phyloP scores from a whole-genome alignment of 495 filamentous ascomycete genomes.

The Aspergillus leporis region DNA sequence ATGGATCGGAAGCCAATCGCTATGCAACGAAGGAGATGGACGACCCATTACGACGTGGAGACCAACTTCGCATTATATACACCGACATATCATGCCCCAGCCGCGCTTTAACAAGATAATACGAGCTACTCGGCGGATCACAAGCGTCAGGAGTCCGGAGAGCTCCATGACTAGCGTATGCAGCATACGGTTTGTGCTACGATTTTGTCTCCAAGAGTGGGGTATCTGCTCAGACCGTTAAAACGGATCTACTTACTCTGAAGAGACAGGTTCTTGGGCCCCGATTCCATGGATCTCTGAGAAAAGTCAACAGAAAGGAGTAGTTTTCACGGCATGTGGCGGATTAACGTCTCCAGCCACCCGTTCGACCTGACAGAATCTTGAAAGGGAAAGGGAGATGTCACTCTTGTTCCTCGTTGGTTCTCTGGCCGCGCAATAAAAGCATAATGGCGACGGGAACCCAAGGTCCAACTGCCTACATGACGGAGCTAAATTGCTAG shows the following conservation, averaged over 20 bases:
- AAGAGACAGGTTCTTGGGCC: neutral
- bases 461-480: slow-evolving; percentile 8
- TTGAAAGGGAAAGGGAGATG: neutral
- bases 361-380: neutral
- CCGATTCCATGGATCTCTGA: neutral
- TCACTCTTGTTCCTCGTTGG: neutral
- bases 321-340: neutral
- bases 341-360: neutral
- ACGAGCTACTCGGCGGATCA: neutral
- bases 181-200: neutral
- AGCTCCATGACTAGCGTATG: neutral
- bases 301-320: neutral
- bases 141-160: neutral
- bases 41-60: neutral
- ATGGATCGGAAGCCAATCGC: neutral
- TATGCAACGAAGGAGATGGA: neutral
- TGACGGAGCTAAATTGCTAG: slow-evolving; percentile 1
- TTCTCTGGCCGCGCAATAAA: neutral
- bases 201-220: neutral
- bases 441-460: slow-evolving; percentile 3
- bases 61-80: neutral
- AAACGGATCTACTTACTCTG: neutral
- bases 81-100: slow-evolving; percentile 1
- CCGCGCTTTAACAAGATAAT: neutral
- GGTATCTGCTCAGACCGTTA: neutral